Percentiles rank a stretch among this genome's conserved stretches.
Conservation (phyloP, 805 yeast species). For the Debaryomyces maramus region DNA sequence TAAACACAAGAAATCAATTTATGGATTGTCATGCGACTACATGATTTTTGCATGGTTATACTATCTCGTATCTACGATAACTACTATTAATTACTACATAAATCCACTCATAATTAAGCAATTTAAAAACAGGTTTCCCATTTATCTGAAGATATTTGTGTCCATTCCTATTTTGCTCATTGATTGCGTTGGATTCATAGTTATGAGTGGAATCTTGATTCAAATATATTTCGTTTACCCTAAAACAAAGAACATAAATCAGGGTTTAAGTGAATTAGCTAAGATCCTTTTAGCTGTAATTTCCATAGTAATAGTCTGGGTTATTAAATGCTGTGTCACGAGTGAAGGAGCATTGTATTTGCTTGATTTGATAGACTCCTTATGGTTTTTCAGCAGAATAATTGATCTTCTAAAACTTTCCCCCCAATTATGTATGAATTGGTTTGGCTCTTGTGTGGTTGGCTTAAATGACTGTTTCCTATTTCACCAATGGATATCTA, state of each 20-base stretch:
- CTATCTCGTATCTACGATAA: conserved; percentile 6
- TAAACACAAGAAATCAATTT: conserved; percentile 16
- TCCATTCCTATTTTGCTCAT: conserved; percentile 16
- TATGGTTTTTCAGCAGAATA: conserved; percentile 37
- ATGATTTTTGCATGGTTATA: conserved; percentile 7
- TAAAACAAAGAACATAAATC: conserved; percentile 34
- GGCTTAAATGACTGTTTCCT: conserved; percentile 13
- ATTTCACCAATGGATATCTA: conserved; percentile 4
- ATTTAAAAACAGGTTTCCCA: conserved; percentile 30
- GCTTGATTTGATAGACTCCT: conserved; percentile 42
- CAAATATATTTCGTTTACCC: conserved; percentile 26
- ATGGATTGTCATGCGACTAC: conserved; percentile 21
- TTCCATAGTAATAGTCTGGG: conserved; percentile 5
- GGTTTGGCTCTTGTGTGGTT: conserved; percentile 31
- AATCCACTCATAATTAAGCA: conserved; percentile 8
- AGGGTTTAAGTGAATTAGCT: conserved; percentile 29
- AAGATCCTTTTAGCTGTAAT: conserved; percentile 6
- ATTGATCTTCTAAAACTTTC: conserved; percentile 23
- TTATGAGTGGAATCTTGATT: conserved; percentile 17
- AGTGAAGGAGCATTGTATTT: conserved; percentile 18
- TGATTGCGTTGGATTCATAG: conserved; percentile 13
- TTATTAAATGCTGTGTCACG: conserved; percentile 1
- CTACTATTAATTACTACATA: conserved; percentile 9
- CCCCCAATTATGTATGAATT: conserved; percentile 45
- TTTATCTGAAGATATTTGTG: conserved; percentile 23